These are phyloP conservation scores for Wallacemonas sp. DNA, from an alignment of 208 protist genomes.

Conservation along the genomic window DNA sequence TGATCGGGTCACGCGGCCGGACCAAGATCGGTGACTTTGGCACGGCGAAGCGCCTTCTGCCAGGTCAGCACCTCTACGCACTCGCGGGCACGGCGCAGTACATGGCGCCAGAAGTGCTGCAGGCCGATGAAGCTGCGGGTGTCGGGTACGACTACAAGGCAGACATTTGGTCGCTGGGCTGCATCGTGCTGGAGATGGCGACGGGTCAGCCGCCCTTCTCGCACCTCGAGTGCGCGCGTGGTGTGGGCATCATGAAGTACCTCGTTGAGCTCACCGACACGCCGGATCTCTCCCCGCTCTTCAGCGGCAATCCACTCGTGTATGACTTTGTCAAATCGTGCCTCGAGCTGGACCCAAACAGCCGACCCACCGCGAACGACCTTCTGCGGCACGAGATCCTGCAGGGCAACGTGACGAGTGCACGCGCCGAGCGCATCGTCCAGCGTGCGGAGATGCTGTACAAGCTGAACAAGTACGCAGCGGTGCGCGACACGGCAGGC, in stretches of 20 bases:
- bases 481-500: slow-evolving; percentile 36
- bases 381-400: slow-evolving; percentile 76
- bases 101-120: slow-evolving; percentile 93
- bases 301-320: slow-evolving; percentile 61
- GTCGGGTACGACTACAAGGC: slow-evolving; percentile 86
- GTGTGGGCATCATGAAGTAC: slow-evolving; percentile 87
- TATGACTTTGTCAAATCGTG: slow-evolving; percentile 81
- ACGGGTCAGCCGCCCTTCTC: slow-evolving; percentile 79
- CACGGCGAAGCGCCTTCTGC: slow-evolving; percentile 80
- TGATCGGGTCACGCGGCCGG: slow-evolving; percentile 73
- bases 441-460: slow-evolving; percentile 72
- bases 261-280: slow-evolving; percentile 71
- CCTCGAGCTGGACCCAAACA: slow-evolving; percentile 66
- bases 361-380: slow-evolving; percentile 70
- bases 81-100: slow-evolving; percentile 89
- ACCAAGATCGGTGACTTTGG: slow-evolving; percentile 96
- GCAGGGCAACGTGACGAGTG: slow-evolving; percentile 51
- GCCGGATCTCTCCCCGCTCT: slow-evolving; percentile 76
- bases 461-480: slow-evolving; percentile 78
- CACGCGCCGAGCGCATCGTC: slow-evolving; percentile 54
- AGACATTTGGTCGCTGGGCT: slow-evolving; percentile 91
- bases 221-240: slow-evolving; percentile 63
- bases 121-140: slow-evolving; percentile 42
- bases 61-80: slow-evolving; percentile 75
- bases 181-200: slow-evolving; percentile 87